These are phyloP conservation scores for Parafenestella ontariensis DNA, from an alignment of 2,329 filamentous ascomycete species.

Conservation along the genomic window DNA sequence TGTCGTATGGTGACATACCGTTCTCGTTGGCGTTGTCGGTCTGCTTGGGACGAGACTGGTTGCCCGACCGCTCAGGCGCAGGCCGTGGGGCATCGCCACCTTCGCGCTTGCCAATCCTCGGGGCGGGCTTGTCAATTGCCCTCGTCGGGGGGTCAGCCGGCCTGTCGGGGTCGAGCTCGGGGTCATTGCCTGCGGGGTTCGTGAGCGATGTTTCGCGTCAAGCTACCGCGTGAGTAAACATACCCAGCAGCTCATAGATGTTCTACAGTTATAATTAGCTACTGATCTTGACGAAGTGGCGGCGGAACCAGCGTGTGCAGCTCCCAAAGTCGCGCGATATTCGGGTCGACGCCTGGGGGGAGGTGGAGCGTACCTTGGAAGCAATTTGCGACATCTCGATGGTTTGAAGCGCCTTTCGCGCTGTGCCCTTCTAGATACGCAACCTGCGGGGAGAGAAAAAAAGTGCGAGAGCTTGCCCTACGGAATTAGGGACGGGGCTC, in stretches of 20 bases:
- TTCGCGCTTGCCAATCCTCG: conserved; percentile 86
- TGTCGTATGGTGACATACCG: conserved; percentile 68
- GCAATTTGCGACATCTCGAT: conserved; percentile 52
- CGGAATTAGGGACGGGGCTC: conserved; percentile 48
- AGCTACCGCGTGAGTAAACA: conserved; percentile 22
- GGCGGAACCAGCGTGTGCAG: background rate
- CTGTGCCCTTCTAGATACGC: conserved; percentile 52
- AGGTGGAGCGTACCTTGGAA: conserved; percentile 50
- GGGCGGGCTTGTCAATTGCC: conserved; percentile 83
- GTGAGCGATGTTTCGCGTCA: conserved; percentile 26
- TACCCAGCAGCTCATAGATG: conserved; percentile 98
- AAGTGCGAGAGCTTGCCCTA: conserved; percentile 50
- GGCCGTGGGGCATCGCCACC: conserved; percentile 71
- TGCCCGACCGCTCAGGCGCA: conserved; percentile 45
- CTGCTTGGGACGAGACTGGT: conserved; percentile 44
- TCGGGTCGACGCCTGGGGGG: conserved; percentile 11
- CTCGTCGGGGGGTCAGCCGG: conserved; percentile 80
- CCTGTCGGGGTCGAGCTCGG: conserved; percentile 75
- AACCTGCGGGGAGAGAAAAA: conserved; percentile 45
- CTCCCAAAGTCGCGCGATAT: conserved; percentile 17
- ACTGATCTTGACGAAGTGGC: conserved; percentile 4
- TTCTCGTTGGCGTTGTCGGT: conserved; percentile 79
- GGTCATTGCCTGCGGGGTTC: conserved; percentile 67
- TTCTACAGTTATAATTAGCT: conserved; percentile 69
- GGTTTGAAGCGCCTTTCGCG: conserved; percentile 55